phyloP scores from a whole-genome alignment of 306 rosid genomes.

The Biancaea sappan region DNA sequence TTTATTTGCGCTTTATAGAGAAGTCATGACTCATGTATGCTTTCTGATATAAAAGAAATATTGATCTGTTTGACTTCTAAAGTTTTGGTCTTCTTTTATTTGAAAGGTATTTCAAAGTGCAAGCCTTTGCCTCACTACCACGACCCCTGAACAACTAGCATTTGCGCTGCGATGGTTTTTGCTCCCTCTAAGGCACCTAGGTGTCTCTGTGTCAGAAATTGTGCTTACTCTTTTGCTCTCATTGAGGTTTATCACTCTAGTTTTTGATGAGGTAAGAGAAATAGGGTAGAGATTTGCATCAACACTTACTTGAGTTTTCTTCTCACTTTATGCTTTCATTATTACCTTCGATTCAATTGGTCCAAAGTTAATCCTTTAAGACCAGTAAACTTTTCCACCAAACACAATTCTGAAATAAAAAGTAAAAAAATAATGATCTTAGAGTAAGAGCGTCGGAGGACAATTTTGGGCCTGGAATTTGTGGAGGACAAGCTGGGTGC shows the following conservation, averaged over 20 bases:
- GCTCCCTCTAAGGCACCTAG: constrained; percentile 76
- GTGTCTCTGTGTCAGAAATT: constrained; percentile 92
- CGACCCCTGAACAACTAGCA: constrained; percentile 93
- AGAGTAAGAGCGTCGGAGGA: background rate
- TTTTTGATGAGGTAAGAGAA: constrained; percentile 86
- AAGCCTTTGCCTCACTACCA: constrained; percentile 92
- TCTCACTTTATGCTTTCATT: constrained; percentile 7
- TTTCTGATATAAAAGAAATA: constrained; percentile 8
- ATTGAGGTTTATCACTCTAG: constrained; percentile 83
- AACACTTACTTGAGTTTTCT: constrained; percentile 5
- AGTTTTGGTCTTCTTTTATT: constrained; percentile 35
- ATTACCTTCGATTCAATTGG: constrained; percentile 23
- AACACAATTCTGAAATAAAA: background rate
- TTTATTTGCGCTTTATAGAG: constrained; percentile 9
- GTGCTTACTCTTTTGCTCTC: constrained; percentile 90
- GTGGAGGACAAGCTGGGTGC: background rate
- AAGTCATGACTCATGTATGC: constrained; percentile 26
- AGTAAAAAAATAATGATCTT: background rate
- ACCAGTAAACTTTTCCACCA: background rate
- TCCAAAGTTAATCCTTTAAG: background rate
- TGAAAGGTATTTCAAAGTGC: constrained; percentile 97
- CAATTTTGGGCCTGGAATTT: background rate
- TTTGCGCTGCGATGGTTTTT: constrained; percentile 88
- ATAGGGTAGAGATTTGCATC: constrained; percentile 20
- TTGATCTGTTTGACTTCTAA: constrained; percentile 37